Evolutionary conservation across 176 grass and related monocot species (phyloP), one percentile per base, ranked within the genome.

Genomic region (Oryza longistaminata): DNA sequence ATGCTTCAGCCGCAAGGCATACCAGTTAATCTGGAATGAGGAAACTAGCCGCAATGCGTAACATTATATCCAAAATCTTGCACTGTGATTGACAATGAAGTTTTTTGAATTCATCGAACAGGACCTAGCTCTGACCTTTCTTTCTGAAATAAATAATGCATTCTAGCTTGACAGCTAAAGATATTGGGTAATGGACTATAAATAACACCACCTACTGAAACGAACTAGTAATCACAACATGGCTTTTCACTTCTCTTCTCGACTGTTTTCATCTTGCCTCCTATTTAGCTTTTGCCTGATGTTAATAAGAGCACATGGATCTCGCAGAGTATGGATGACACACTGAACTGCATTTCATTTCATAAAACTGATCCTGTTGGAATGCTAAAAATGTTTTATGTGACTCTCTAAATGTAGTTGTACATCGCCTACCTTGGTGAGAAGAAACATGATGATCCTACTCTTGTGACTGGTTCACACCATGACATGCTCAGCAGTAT

Each of bases 51-150:
- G 45, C n/a, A 55, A 55, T 35, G 27, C 44, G 53, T 13, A 66
- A n/a, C 16, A 35, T 11, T 3, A 29, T 33, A 49, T 0, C 48
- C 19, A n/a, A n/a, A n/a, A n/a, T 58, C 49, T 37, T 58, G 27
- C 5, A 37, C 45, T 74, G 14, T 75, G 49, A 60, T 60, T 35
- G 33, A 37, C n/a, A 58, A 22, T 60, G 29, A 9, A 22, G 17
- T 45, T 37, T 60, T 58, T 24, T 66, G 70, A 12, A 74, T 65
- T 74, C 27, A 24, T 34, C 3, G 17, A 83, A 49, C 16, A 34
- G 19, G 50, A 74, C 82, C 82, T 44, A 42, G 76, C 73, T 76
- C n/a, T 76, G 82, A 76, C 82, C 72, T 84, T 68, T 67, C 14
- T 68, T 68, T 42, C 58, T 24, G 58, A 21, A 74, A 71, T 64